Base-by-base conservation (phyloP, 2,329 filamentous ascomycete species). In the Epichloe uncinata region DNA sequence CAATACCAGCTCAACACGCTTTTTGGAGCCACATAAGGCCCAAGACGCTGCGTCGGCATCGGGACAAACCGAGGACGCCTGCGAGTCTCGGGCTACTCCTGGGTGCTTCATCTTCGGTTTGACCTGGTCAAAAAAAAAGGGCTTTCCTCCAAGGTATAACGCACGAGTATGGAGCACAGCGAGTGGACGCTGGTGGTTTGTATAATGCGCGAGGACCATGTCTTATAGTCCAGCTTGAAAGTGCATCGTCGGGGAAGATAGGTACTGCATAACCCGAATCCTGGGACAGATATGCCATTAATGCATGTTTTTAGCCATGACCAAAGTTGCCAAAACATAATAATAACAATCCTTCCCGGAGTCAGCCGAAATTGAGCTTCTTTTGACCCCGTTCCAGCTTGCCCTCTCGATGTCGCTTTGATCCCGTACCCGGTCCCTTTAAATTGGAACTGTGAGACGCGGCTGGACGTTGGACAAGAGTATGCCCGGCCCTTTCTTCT, bases 341-440 rank as follows among this genome's bases (percentile, higher is more conserved):
- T 15, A 18, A 41, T 2, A 12, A 22, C 16, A 8, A 12, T 18
- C 7, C 36, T 30, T 26, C 22, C 35, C n/a, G 15, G 12, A 26
- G 16, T 76, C 66, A 79, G 52, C 75, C 74, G 69, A 83, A 83
- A 41, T 70, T 74, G 62, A 83, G 68, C 61, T 70, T 79, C 55
- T 73, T 79, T 60, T 83, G 79, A 13, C 78, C 79, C 53, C 74
- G 75, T 61, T 82, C 79, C 9, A 66, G 60, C 57, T 66, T 70
- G 50, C 61, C 59, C 47, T 63, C 59, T 49, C 63, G 61, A 62
- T 63, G 60, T 41, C 71, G 70, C 60, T 66, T 74, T 36, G 67
- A 61, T 42, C 68, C 59, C 60, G 65, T 60, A 61, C 64, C 61
- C 52, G 62, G 60, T 53, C 59, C 56, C 53, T 61, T 64, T 50